These are phyloP conservation scores for Phoma sp. DNA, from an alignment of 2,329 filamentous ascomycete species.

Conservation along the genomic window DNA sequence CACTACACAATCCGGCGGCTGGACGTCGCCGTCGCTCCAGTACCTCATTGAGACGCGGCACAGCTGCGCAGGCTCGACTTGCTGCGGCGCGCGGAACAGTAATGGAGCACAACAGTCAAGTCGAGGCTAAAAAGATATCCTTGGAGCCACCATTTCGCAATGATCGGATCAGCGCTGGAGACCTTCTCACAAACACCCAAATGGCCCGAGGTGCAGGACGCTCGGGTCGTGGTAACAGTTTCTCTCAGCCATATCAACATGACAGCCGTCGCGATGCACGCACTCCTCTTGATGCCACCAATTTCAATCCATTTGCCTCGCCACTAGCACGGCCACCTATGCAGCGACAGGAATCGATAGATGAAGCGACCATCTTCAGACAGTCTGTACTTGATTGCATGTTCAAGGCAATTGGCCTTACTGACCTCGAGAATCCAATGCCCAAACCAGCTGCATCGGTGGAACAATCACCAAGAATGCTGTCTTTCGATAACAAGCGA, in stretches of 20 bases:
- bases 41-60: conserved; percentile 75
- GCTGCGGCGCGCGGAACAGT: conserved; percentile 53
- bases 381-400: conserved; percentile 93
- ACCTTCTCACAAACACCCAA: conserved; percentile 80
- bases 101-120: conserved; percentile 30
- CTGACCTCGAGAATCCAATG: conserved; percentile 68
- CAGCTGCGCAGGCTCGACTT: conserved; percentile 70
- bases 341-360: conserved; percentile 78
- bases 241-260: conserved; percentile 57
- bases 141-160: conserved; percentile 35
- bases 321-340: conserved; percentile 47
- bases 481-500: conserved; percentile 81
- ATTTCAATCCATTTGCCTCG: conserved; percentile 50
- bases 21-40: conserved; percentile 73
- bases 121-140: conserved; percentile 30
- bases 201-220: conserved; percentile 66
- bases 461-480: conserved; percentile 82
- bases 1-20: conserved; percentile 79
- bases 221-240: conserved; percentile 49
- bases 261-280: conserved; percentile 48
- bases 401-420: conserved; percentile 89
- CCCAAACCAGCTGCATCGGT: conserved; percentile 70
- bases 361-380: conserved; percentile 88
- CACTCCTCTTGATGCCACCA: conserved; percentile 54
- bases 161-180: conserved; percentile 60